Percentiles rank a stretch among this genome's conserved stretches.
phyloP scores from a whole-genome alignment of 1,139 yeast genomes.

The Zygoascus hellenicus region DNA sequence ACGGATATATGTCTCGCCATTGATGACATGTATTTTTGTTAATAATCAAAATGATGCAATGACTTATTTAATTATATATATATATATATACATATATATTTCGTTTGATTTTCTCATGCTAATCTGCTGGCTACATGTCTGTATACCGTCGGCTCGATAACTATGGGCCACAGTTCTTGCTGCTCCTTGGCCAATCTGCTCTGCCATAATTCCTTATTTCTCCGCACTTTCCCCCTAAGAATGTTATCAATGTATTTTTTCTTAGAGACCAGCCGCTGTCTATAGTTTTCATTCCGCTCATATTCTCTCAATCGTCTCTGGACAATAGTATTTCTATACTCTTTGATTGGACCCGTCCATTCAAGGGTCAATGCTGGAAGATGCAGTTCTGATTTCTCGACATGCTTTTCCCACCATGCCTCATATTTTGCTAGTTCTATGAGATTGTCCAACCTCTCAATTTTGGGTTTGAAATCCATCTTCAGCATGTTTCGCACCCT shows the following conservation, averaged over 20 bases:
- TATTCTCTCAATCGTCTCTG: slow-evolving; percentile 1
- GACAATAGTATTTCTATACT: not conserved
- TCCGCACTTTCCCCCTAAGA: not conserved
- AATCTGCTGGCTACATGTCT: too few relatives aligned
- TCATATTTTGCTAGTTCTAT: slow-evolving; percentile 7
- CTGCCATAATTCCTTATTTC: slow-evolving; percentile 4
- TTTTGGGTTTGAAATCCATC: slow-evolving; percentile 2
- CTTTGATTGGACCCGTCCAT: slow-evolving; percentile 4
- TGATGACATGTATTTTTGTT: too few relatives aligned
- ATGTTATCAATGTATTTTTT: slow-evolving; percentile 8
- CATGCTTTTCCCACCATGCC: slow-evolving; percentile 8
- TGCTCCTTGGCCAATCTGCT: not conserved
- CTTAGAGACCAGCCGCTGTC: slow-evolving; percentile 5
- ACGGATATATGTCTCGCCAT: slow-evolving; percentile 23
- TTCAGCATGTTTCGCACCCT: slow-evolving; percentile 10
- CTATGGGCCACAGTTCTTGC: not conserved
- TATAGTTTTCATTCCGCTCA: slow-evolving; percentile 1
- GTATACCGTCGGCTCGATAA: not conserved
- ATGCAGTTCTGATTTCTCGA: not conserved
- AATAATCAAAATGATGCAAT: too few relatives aligned
- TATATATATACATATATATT: not conserved
- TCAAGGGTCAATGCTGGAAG: not conserved
- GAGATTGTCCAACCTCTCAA: not conserved
- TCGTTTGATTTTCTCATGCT: too few relatives aligned
- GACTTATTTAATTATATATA: not conserved